Evolutionary conservation across 202 grass and related monocot genomes (phyloP).

Genomic region (Panicum hallii): DNA sequence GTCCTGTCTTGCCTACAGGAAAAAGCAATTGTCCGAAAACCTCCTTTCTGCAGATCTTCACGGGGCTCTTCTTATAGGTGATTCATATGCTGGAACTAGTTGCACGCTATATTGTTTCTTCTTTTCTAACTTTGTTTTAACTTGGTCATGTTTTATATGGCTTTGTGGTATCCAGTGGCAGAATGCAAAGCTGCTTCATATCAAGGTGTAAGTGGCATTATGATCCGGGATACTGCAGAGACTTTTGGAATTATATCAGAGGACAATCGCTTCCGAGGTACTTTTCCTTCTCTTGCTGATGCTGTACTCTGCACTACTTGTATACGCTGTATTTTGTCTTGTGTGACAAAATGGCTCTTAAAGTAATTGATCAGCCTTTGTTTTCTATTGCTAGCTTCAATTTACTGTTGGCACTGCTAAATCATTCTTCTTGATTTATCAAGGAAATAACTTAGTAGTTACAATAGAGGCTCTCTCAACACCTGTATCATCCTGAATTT

Average conservation of each 20-base stretch:
- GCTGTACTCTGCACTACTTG: conserved; percentile 13
- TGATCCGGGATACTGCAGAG: conserved; percentile 83
- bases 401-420: neutral
- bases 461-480: neutral
- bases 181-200: conserved; percentile 71
- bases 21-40: conserved; percentile 68
- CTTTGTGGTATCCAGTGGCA: conserved; percentile 57
- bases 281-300: conserved; percentile 7
- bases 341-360: neutral
- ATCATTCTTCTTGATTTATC: conserved; percentile 1
- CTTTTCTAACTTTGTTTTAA: conserved; percentile 30
- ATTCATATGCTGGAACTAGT: conserved; percentile 24
- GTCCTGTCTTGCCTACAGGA: conserved; percentile 51
- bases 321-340: conserved; percentile 21
- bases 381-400: conserved; percentile 1
- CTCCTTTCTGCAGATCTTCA: conserved; percentile 85
- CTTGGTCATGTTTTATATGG: conserved; percentile 14
- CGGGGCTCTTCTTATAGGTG: conserved; percentile 73
- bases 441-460: neutral
- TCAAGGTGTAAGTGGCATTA: conserved; percentile 73
- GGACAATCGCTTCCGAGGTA: conserved; percentile 69
- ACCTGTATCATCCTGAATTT: neutral
- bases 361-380: neutral
- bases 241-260: conserved; percentile 87
- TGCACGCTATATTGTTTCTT: conserved; percentile 7